Base-by-base conservation (phyloP, 2,329 filamentous ascomycete species). In the Aspergillus sojae region DNA sequence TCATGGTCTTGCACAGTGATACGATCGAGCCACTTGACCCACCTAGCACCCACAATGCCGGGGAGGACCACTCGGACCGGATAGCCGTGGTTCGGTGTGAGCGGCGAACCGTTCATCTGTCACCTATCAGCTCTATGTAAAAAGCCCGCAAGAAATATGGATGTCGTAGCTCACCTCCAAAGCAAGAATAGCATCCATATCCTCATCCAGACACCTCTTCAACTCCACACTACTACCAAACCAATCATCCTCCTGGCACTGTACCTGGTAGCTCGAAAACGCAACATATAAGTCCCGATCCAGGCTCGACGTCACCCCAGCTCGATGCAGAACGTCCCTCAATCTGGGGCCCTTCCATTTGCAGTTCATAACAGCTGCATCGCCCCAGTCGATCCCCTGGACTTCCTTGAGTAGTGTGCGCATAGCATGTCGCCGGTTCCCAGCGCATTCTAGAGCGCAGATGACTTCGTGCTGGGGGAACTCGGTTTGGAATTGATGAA, bases 291-390 rank as follows among this genome's bases (percentile, higher is more conserved):
- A 75, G 34, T 73, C 56, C 4, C 45, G 46, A 4, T 69, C 56
- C 16, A 14, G 12, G 2, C 71, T 68, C 5, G 80, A 64, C 3
- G 71, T 69, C 14, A 86, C 62, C 1, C 80, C 80, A 1, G 84
- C 84, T 36, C 75, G 74, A 1, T 75, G 66, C 41, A 89, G 74
- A 3, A 88, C 79, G 69, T 88, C 85, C 32, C 77, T 71, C 14
- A 88, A 76, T 5, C 82, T 75, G 2, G 86, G 86, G 0, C 84
- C 85, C 16, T 77, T 80, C 85, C 85, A 88, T 60, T 76, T 79
- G 68, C 85, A 86, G 68, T 88, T 88, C 84, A 88, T 87, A 23
- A 88, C 81, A 0, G 86, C 86, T 45, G 81, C 85, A 67, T 88
- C 85, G 43, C 81, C 80, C 86, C 86, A 88, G 69, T 88, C 85